phyloP scores from a whole-genome alignment of 768 basidiomycete species.

The Lactarius tabidus region DNA sequence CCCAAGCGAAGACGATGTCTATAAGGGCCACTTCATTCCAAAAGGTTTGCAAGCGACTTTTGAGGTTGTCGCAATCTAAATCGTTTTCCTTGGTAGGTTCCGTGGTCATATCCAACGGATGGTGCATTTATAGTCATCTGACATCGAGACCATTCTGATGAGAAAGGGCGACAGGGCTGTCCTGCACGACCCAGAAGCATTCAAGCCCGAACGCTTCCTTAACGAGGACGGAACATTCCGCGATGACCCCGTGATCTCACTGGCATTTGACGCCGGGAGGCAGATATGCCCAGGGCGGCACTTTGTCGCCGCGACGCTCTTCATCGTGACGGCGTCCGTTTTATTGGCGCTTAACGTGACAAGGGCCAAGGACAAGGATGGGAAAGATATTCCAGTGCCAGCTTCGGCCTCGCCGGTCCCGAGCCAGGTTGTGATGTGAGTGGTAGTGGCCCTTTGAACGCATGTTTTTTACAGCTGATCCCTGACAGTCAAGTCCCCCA shows the following conservation, averaged over 20 bases:
- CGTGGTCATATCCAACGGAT: conserved; percentile 27
- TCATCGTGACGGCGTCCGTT: conserved; percentile 16
- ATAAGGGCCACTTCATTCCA: conserved; percentile 29
- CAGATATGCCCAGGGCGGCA: conserved; percentile 26
- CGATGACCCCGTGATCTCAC: background rate
- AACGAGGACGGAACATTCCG: background rate
- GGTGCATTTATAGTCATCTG: conserved; percentile 16
- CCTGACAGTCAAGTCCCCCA: background rate
- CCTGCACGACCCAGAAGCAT: conserved; percentile 25
- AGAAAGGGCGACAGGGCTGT: background rate
- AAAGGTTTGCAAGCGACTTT: conserved; percentile 24
- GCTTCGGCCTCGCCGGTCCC: background rate
- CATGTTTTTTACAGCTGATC: background rate
- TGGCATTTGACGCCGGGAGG: conserved; percentile 17
- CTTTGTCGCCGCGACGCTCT: conserved; percentile 24
- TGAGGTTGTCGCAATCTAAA: background rate
- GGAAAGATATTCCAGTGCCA: background rate
- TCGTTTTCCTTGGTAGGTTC: background rate
- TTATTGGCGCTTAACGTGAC: conserved; percentile 10
- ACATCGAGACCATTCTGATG: background rate
- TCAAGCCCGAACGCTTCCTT: conserved; percentile 32
- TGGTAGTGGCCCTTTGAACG: background rate
- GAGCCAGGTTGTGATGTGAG: background rate
- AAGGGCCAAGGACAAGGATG: background rate
- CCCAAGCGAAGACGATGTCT: conserved; percentile 26